phyloP scores from a whole-genome alignment of 2,329 filamentous ascomycete genomes.

The Pyricularia pennisetigena region DNA sequence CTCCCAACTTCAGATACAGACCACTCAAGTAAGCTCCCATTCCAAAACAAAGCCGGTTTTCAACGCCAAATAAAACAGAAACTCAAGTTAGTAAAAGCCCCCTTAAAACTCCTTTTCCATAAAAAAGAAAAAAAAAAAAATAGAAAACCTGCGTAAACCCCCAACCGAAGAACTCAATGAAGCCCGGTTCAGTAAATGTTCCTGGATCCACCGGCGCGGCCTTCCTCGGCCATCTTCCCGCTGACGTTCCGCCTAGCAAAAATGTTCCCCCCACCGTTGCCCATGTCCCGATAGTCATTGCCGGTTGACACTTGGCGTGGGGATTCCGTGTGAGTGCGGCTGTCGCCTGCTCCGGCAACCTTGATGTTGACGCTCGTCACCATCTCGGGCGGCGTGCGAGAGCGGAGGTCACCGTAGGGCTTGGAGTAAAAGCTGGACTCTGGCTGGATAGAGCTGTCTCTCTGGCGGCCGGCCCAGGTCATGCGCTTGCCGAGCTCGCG shows the following conservation, averaged over 20 bases:
- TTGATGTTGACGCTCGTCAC: slow-evolving; percentile 23
- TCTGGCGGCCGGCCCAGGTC: slow-evolving; percentile 13
- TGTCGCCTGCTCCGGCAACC: neutral
- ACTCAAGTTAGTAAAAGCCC: neutral
- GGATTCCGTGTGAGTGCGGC: slow-evolving; percentile 16
- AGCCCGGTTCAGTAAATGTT: neutral
- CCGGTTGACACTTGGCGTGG: slow-evolving; percentile 48
- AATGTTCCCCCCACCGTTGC: slow-evolving; percentile 9
- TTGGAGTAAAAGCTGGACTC: slow-evolving; percentile 38
- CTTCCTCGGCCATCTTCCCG: slow-evolving; percentile 66
- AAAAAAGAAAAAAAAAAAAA: too few species aligned
- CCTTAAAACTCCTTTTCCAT: neutral
- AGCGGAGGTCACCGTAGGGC: slow-evolving; percentile 48
- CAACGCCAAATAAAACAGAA: neutral
- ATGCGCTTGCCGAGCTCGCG: slow-evolving; percentile 4
- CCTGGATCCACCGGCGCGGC: slow-evolving; percentile 31
- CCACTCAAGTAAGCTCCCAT: neutral
- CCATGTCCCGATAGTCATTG: slow-evolving; percentile 37
- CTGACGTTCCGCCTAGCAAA: slow-evolving; percentile 53
- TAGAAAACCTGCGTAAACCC: too few species aligned
- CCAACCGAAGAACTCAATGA: neutral
- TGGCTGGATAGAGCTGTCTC: slow-evolving; percentile 38
- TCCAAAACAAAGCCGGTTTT: neutral
- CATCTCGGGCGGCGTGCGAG: slow-evolving; percentile 43
- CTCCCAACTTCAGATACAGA: neutral